phyloP scores from a whole-genome alignment of 805 yeast genomes.

The Kregervanrija delftensis region DNA sequence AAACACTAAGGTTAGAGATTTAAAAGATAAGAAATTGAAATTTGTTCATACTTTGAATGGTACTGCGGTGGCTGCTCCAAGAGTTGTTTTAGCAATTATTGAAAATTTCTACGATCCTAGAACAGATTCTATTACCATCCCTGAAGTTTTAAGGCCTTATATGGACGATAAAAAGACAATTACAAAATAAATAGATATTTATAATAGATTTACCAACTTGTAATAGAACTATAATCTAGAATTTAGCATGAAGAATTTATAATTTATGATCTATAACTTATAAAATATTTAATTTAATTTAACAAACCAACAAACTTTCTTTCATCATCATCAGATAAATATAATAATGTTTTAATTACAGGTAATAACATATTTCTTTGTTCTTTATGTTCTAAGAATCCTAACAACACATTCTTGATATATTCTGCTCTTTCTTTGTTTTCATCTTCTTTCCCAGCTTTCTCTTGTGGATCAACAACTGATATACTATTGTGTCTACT shows the following conservation, averaged over 20 bases:
- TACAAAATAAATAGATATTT: neutral
- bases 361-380: slow-evolving; percentile 82
- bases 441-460: slow-evolving; percentile 4
- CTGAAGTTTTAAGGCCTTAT: slow-evolving; percentile 57
- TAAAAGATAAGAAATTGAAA: slow-evolving; percentile 25
- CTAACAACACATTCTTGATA: slow-evolving; percentile 82
- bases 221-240: neutral
- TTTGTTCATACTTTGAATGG: slow-evolving; percentile 87
- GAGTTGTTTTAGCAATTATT: slow-evolving; percentile 81
- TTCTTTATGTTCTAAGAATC: slow-evolving; percentile 88
- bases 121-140: slow-evolving; percentile 50
- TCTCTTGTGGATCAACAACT: slow-evolving; percentile 1
- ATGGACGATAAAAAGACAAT: slow-evolving; percentile 58
- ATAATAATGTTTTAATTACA: slow-evolving; percentile 70
- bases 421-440: slow-evolving; percentile 56
- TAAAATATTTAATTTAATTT: neutral
- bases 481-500: slow-evolving; percentile 17
- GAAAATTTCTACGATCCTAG: slow-evolving; percentile 73
- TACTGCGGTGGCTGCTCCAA: slow-evolving; percentile 92
- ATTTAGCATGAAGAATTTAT: neutral
- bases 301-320: slow-evolving; percentile 57
- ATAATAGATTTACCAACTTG: neutral
- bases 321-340: slow-evolving; percentile 66
- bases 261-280: neutral
- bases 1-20: slow-evolving; percentile 48